Percentiles rank a stretch among this genome's conserved stretches.
phyloP scores from a whole-genome alignment of 1,284 basidiomycete genomes.

The Pseudozyma sp. region DNA sequence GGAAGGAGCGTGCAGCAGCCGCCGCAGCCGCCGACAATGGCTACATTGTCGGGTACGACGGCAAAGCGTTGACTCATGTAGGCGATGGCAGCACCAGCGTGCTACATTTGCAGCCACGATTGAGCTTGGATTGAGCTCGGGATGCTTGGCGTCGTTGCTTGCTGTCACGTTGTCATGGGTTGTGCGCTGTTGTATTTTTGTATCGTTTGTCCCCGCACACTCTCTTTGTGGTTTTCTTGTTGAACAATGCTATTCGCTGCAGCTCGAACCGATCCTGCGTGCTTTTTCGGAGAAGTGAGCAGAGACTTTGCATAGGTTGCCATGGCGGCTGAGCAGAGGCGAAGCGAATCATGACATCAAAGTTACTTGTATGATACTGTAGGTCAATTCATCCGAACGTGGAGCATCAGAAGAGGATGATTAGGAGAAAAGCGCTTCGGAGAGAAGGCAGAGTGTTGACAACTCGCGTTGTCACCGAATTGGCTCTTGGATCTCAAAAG shows the following conservation, averaged over 20 bases:
- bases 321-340: neutral
- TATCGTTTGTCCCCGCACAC: neutral
- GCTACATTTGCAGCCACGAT: constrained; percentile 48
- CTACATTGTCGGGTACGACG: constrained; percentile 46
- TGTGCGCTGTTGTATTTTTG: constrained; percentile 20
- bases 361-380: no score
- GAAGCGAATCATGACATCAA: no score
- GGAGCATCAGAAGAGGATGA: no score
- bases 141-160: neutral
- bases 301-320: neutral
- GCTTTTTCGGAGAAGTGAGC: no score
- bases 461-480: no score
- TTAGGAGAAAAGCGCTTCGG: no score
- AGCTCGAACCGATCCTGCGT: neutral
- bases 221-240: constrained; percentile 7
- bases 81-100: constrained; percentile 50
- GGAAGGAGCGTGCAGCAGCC: constrained; percentile 29
- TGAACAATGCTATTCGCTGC: constrained; percentile 3
- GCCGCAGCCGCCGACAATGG: constrained; percentile 23
- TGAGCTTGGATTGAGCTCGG: constrained; percentile 43
- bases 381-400: no score
- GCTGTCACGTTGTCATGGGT: constrained; percentile 16
- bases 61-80: constrained; percentile 45
- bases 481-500: no score
- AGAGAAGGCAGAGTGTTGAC: no score